Evolutionary conservation across 202 grass and related monocot species (phyloP).

Genomic region (Setaria italica): DNA sequence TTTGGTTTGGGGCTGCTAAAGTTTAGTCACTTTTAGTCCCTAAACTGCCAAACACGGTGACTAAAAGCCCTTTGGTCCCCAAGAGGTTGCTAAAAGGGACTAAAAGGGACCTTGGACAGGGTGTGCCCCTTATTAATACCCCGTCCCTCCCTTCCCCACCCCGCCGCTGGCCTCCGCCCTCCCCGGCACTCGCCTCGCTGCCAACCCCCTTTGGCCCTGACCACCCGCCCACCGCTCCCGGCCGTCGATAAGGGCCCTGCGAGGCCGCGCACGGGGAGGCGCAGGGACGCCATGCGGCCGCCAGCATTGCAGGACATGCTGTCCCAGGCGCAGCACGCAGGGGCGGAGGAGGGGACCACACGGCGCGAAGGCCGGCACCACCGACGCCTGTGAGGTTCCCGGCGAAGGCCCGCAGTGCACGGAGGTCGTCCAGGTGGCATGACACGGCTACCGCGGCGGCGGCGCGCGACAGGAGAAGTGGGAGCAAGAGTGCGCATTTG

Average conservation of each 20-base stretch:
- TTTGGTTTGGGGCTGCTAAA: too few species aligned
- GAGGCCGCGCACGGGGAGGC: slow-evolving; percentile 50
- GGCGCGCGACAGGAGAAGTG: not conserved
- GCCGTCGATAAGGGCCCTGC: slow-evolving; percentile 37
- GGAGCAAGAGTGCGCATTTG: not conserved
- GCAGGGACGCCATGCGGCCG: slow-evolving; percentile 50
- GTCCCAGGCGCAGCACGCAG: slow-evolving; percentile 64
- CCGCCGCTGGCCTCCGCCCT: too few species aligned
- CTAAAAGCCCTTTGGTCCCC: too few species aligned
- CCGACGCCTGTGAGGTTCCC: slow-evolving; percentile 51
- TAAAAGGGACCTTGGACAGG: too few species aligned
- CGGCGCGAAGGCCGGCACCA: slow-evolving; percentile 14
- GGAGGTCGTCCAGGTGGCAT: slow-evolving; percentile 72
- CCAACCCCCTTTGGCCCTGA: too few species aligned
- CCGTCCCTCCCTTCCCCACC: too few species aligned
- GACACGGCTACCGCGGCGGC: slow-evolving; percentile 1
- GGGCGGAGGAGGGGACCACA: slow-evolving; percentile 26
- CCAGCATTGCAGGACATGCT: slow-evolving; percentile 56
- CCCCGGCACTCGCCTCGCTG: too few species aligned
- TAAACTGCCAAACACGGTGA: too few species aligned
- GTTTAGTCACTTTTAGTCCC: too few species aligned
- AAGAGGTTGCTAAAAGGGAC: too few species aligned
- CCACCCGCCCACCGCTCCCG: too few species aligned
- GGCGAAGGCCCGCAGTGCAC: slow-evolving; percentile 63
- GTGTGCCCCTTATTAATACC: too few species aligned